phyloP scores from a whole-genome alignment of 2,329 filamentous ascomycete species.

The Camptophora hylomeconis region DNA sequence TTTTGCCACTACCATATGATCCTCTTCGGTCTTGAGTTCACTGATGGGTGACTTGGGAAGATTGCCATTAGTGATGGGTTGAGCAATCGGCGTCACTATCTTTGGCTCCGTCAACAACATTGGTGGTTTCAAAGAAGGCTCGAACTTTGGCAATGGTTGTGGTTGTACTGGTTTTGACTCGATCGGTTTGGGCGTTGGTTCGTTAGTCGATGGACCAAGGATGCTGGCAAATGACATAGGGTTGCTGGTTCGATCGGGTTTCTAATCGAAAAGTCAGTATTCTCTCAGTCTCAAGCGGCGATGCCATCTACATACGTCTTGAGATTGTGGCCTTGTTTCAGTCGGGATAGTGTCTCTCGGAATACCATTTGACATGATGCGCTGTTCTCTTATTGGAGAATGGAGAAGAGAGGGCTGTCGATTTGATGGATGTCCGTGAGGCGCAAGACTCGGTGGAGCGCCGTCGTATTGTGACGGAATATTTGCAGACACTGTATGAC shows the following conservation, averaged over 20 bases:
- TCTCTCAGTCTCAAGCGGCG: conserved; percentile 2
- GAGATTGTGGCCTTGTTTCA: conserved; percentile 26
- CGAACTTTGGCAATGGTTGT: conserved; percentile 18
- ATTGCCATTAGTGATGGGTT: conserved; percentile 19
- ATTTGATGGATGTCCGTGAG: conserved; percentile 29
- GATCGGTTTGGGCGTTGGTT: conserved; percentile 15
- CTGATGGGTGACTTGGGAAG: conserved; percentile 11
- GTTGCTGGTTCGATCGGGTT: conserved; percentile 61
- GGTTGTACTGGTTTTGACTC: conserved; percentile 14
- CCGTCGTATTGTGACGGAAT: conserved; percentile 29
- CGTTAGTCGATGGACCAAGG: conserved; percentile 32
- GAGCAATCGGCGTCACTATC: conserved; percentile 12
- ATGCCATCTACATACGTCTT: conserved; percentile 22
- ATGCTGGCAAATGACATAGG: conserved; percentile 97
- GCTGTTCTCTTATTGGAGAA: conserved; percentile 29
- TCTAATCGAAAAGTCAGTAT: conserved; percentile 33
- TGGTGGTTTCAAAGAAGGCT: conserved; percentile 18
- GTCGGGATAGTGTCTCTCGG: conserved; percentile 21
- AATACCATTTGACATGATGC: conserved; percentile 23
- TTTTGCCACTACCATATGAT: conserved; percentile 46
- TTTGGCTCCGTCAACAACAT: conserved; percentile 15
- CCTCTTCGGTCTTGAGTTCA: conserved; percentile 30
- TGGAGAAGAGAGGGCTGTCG: conserved; percentile 26
- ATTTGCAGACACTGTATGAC: conserved; percentile 10
- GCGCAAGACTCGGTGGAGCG: conserved; percentile 18